Evolutionary conservation across 768 basidiomycete species (phyloP).

Genomic region (Mycena galericulata): DNA sequence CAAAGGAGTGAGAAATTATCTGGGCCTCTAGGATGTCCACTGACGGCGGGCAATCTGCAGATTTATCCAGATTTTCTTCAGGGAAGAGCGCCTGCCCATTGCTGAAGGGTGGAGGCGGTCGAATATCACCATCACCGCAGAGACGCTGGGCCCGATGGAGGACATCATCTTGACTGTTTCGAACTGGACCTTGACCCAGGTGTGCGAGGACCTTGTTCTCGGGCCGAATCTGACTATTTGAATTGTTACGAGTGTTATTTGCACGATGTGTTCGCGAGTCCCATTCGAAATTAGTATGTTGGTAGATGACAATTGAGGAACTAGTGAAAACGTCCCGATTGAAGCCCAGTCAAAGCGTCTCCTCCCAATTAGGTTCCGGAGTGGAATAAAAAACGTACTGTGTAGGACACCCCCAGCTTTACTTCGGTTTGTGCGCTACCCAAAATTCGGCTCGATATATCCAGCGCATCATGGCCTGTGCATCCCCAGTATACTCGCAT

Average conservation of each 20-base stretch:
- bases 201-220: slow-evolving; percentile 9
- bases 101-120: slow-evolving; percentile 25
- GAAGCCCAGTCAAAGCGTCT: too few relatives aligned
- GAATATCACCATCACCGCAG: not conserved
- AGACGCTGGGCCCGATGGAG: not conserved
- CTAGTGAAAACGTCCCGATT: too few relatives aligned
- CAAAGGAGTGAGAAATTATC: slow-evolving; percentile 18
- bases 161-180: not conserved
- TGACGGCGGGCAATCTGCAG: not conserved
- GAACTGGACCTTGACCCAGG: not conserved
- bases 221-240: slow-evolving; percentile 3
- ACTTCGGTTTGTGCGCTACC: slow-evolving; percentile 61
- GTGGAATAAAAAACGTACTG: too few relatives aligned
- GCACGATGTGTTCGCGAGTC: too few relatives aligned
- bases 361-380: too few relatives aligned
- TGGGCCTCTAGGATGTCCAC: too few relatives aligned
- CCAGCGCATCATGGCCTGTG: slow-evolving; percentile 77
- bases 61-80: slow-evolving; percentile 30
- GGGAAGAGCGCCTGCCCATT: slow-evolving; percentile 26
- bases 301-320: too few relatives aligned
- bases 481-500: slow-evolving; percentile 75
- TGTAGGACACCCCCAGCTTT: too few relatives aligned
- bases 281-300: too few relatives aligned
- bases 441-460: slow-evolving; percentile 77
- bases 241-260: too few relatives aligned